Conservation (phyloP, 2,329 filamentous ascomycete genomes). For the Aschersonia sp. region DNA sequence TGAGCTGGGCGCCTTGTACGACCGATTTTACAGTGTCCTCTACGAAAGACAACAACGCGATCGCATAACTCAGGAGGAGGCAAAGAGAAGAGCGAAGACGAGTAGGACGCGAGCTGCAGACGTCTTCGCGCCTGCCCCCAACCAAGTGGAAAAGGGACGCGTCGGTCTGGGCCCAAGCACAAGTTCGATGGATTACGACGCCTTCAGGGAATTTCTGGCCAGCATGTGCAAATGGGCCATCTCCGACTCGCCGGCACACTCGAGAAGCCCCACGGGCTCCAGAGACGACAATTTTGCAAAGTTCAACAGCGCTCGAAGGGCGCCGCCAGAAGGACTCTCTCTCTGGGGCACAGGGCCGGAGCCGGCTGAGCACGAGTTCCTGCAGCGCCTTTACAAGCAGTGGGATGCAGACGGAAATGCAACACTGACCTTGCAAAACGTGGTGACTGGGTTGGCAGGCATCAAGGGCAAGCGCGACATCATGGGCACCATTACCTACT, state of each 20-base stretch:
- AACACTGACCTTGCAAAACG: slow-evolving; percentile 76
- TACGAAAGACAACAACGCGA: slow-evolving; percentile 85
- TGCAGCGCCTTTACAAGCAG: slow-evolving; percentile 70
- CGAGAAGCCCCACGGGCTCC: slow-evolving; percentile 29
- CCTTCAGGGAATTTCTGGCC: slow-evolving; percentile 86
- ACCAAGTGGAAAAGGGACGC: slow-evolving; percentile 64
- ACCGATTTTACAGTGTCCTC: slow-evolving; percentile 81
- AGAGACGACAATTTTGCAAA: slow-evolving; percentile 45
- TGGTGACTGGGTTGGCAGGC: slow-evolving; percentile 77
- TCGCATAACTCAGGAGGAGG: slow-evolving; percentile 63
- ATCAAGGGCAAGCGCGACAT: slow-evolving; percentile 93
- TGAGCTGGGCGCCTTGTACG: slow-evolving; percentile 82
- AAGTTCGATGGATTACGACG: slow-evolving; percentile 93
- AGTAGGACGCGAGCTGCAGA: slow-evolving; percentile 28
- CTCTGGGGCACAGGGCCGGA: slow-evolving; percentile 43
- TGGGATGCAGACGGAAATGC: slow-evolving; percentile 74
- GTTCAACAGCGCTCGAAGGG: slow-evolving; percentile 38
- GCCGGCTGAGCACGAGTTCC: slow-evolving; percentile 89
- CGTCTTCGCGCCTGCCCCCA: slow-evolving; percentile 19
- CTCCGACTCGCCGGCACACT: slow-evolving; percentile 62
- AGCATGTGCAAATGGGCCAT: slow-evolving; percentile 87
- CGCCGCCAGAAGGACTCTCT: slow-evolving; percentile 24
- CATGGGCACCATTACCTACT: slow-evolving; percentile 95
- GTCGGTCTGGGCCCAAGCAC: slow-evolving; percentile 82
- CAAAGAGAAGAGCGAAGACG: slow-evolving; percentile 48